Evolutionary conservation across 768 basidiomycete species (phyloP).

Genomic region (Pulveroboletus sp.): DNA sequence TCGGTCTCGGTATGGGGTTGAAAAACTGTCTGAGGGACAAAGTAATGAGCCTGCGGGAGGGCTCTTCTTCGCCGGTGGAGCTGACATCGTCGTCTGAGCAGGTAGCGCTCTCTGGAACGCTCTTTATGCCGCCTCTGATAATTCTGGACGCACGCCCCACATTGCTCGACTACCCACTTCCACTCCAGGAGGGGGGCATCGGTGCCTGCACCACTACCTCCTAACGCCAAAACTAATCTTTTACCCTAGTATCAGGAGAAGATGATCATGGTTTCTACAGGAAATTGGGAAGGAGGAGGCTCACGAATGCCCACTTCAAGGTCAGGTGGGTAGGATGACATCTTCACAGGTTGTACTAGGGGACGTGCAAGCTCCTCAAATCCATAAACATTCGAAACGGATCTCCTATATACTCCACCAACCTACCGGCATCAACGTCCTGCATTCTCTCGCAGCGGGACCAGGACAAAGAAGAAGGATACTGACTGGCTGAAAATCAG

Average conservation of each 20-base stretch:
- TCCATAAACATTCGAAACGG: constrained; percentile 3
- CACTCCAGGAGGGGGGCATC: constrained; percentile 24
- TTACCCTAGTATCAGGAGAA: background rate
- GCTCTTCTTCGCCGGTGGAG: constrained; percentile 53
- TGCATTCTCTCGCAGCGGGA: constrained; percentile 6
- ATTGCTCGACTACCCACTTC: constrained; percentile 18
- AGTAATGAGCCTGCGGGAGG: constrained; percentile 31
- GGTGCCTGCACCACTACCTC: constrained; percentile 17
- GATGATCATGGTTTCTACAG: constrained; percentile 11
- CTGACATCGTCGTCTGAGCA: constrained; percentile 76
- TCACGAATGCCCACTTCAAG: background rate
- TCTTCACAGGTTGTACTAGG: no score
- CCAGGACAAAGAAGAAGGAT: constrained; percentile 9
- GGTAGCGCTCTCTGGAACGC: constrained; percentile 70
- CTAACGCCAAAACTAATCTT: constrained; percentile 11
- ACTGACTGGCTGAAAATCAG: background rate
- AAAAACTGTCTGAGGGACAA: constrained; percentile 69
- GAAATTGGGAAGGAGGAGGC: background rate
- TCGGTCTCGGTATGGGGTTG: constrained; percentile 76
- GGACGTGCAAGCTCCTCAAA: background rate
- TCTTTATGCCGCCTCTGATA: constrained; percentile 70
- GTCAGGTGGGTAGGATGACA: constrained; percentile 13
- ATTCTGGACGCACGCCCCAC: constrained; percentile 49
- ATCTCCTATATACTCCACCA: background rate
- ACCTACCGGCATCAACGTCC: constrained; percentile 8